A percentile compares a stretch with the other conserved stretches of the same genome.
phyloP scores from a whole-genome alignment of 2,329 filamentous ascomycete genomes.

The Eurotiales sp. region DNA sequence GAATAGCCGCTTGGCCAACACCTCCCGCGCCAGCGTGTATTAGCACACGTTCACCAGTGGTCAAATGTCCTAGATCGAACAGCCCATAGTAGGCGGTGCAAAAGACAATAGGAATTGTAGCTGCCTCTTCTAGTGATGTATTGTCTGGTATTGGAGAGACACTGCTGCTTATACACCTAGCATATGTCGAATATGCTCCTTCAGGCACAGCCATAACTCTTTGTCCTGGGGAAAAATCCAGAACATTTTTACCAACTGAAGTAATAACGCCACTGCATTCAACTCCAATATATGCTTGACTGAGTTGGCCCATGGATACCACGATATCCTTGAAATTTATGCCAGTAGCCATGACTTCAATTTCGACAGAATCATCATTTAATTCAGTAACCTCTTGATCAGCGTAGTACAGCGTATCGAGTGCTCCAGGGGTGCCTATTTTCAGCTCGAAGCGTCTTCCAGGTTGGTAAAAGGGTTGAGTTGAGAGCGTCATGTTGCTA shows the following conservation, averaged over 20 bases:
- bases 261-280: conserved; percentile 40
- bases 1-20: conserved; percentile 22
- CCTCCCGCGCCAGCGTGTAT: conserved; percentile 22
- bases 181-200: conserved; percentile 22
- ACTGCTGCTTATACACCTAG: conserved; percentile 21
- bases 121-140: conserved; percentile 25
- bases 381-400: conserved; percentile 18
- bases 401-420: conserved; percentile 24
- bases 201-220: conserved; percentile 32
- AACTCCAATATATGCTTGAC: conserved; percentile 22
- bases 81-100: conserved; percentile 20
- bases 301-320: conserved; percentile 11
- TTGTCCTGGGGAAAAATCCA: conserved; percentile 35
- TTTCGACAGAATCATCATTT: conserved; percentile 13
- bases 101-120: conserved; percentile 41
- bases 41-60: conserved; percentile 19
- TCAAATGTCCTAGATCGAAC: conserved; percentile 17
- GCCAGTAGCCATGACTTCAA: conserved; percentile 11
- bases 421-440: conserved; percentile 20
- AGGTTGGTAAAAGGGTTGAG: conserved; percentile 22
- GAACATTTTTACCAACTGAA: conserved; percentile 24
- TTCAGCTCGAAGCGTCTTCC: conserved; percentile 18
- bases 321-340: conserved; percentile 15
- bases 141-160: conserved; percentile 17
- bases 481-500: conserved; percentile 18